Base-by-base conservation (phyloP, 1,284 basidiomycete genomes). In the Pseudozyma thailandica region DNA sequence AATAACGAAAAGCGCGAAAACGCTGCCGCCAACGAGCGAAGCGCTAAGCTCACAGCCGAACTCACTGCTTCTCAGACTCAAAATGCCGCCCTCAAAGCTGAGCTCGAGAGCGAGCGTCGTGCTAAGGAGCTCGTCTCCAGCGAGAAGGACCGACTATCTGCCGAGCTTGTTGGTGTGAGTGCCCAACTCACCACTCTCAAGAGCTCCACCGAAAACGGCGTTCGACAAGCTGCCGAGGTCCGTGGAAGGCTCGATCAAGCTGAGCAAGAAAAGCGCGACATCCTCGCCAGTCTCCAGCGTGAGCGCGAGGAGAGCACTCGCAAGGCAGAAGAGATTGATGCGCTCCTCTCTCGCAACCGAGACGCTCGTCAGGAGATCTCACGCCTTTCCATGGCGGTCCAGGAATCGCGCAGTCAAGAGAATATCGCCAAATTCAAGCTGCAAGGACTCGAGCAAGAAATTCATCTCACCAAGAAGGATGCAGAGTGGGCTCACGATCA, bases 391-490 rank as follows among this genome's bases (percentile, higher is more conserved):
- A 72, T 72, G 13, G 75, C 75, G 20, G 53, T 80, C 4, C 77
- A 81, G 44, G 69, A 71, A 21, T 68, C 71, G 13, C 69, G 69
- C 44, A 74, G 75, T 15, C 54, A 61, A 18, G 80, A 78, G 35
- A 72, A 75, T 57, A 69, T 70, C 6, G 64, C 62, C 42, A 77
- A 68, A 90, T 93, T 91, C 86, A 91, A 90, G 83, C 77, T 91
- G 58, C 91, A 92, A 55, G 88, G 91, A 0, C 86, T 91, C 3
- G 86, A 88, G 4, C 91, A 93, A 84, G 91, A 93, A 84, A 85
- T 93, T 6, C 83, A 88, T 57, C 87, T 93, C 1, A 85, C 90
- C 5, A 88, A 88, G 82, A 86, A 88, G 2, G 91, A 93, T 80
- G 86, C 86, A 16, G 88, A 90, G 60, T 91, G 91, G 59, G 72